A percentile compares a stretch with the other conserved stretches of the same genome.
These are phyloP conservation scores for Botrytis paeoniae DNA, from an alignment of 2,329 filamentous ascomycete genomes.

Conservation along the genomic window DNA sequence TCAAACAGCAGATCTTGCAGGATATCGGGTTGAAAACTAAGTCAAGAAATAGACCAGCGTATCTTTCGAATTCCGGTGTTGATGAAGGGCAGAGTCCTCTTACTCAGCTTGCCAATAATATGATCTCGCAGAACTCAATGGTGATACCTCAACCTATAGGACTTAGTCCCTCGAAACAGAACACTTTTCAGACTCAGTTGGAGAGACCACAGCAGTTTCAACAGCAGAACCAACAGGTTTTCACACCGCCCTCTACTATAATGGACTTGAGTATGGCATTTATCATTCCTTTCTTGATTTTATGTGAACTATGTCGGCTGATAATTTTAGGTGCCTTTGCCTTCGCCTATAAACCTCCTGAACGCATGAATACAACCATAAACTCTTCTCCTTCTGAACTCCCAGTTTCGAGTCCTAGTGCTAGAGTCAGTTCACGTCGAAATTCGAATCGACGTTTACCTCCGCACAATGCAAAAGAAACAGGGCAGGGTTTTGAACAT, in stretches of 20 bases:
- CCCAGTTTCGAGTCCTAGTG: slow-evolving; percentile 34
- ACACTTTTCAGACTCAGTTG: slow-evolving; percentile 23
- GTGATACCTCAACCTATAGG: slow-evolving; percentile 17
- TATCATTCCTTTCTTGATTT: not conserved
- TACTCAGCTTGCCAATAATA: slow-evolving; percentile 29
- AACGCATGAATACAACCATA: slow-evolving; percentile 8
- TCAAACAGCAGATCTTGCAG: slow-evolving; percentile 26
- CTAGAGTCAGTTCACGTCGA: slow-evolving; percentile 32
- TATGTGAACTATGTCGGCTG: slow-evolving; percentile 18
- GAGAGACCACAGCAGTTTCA: slow-evolving; percentile 29
- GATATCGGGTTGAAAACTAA: slow-evolving; percentile 23
- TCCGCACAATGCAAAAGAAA: not conserved
- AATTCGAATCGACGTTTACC: slow-evolving; percentile 19
- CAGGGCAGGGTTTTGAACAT: not conserved
- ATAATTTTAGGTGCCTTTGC: slow-evolving; percentile 29
- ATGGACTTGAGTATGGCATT: slow-evolving; percentile 25
- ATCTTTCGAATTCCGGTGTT: not conserved
- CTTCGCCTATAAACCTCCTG: slow-evolving; percentile 25
- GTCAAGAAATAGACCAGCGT: not conserved
- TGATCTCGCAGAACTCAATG: slow-evolving; percentile 28
- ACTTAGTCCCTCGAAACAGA: slow-evolving; percentile 8
- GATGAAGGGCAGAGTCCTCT: slow-evolving; percentile 21
- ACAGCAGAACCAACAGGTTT: slow-evolving; percentile 29
- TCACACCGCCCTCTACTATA: slow-evolving; percentile 33
- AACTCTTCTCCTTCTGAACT: slow-evolving; percentile 28